A percentile compares a stretch with the other conserved stretches of the same genome.
Conservation (phyloP, 2,329 filamentous ascomycete genomes). For the Colletotrichum filicis region DNA sequence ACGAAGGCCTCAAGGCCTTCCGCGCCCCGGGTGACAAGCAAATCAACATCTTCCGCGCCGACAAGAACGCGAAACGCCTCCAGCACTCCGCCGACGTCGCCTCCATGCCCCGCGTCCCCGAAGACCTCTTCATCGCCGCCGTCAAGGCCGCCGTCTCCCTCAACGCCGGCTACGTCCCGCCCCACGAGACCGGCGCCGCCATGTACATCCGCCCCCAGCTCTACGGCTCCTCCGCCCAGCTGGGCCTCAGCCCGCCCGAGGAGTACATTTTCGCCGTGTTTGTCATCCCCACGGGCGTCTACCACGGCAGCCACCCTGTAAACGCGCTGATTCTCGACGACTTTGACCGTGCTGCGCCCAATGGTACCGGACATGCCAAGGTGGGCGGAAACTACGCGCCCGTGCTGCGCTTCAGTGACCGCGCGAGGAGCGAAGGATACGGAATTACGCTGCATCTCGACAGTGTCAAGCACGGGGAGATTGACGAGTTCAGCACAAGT, state of each 20-base stretch:
- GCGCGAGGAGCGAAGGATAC: conserved; percentile 80
- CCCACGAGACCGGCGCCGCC: conserved; percentile 86
- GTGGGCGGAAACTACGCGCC: conserved; percentile 96
- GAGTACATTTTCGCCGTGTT: conserved; percentile 94
- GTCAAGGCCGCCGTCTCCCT: conserved; percentile 84
- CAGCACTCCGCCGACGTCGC: conserved; percentile 86
- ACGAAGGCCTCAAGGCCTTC: conserved; percentile 98
- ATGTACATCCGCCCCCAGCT: conserved; percentile 93
- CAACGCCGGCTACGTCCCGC: conserved; percentile 92
- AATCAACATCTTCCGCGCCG: conserved; percentile 89
- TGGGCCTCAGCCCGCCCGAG: conserved; percentile 87
- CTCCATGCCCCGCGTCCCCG: conserved; percentile 84
- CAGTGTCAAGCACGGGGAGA: conserved; percentile 82
- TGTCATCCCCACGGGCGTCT: conserved; percentile 91
- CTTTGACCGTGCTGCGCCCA: conserved; percentile 92
- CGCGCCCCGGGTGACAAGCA: conserved; percentile 74
- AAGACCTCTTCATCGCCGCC: conserved; percentile 78
- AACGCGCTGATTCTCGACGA: conserved; percentile 89
- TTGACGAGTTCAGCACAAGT: conserved; percentile 96
- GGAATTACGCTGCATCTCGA: conserved; percentile 97
- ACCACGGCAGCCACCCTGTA: conserved; percentile 91
- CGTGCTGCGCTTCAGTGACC: conserved; percentile 87
- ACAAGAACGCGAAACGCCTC: conserved; percentile 85
- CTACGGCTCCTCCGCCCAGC: conserved; percentile 87
- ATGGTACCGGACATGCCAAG: conserved; percentile 92